Evolutionary conservation across 129 eudicot species (phyloP).

Genomic region (sunflower (Helianthus annuus)): DNA sequence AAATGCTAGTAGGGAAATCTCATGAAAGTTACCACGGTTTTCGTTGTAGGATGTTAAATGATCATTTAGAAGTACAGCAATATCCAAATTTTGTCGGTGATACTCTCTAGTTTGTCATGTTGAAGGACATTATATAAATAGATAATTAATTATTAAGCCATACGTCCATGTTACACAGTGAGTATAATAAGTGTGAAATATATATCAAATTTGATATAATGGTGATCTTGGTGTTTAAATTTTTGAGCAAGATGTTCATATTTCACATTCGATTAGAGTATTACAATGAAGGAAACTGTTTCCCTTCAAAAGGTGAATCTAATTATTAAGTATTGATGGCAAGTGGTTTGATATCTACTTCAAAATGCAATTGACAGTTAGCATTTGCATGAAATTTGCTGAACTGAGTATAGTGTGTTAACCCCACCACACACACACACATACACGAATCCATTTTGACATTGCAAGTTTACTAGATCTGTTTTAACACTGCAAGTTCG

Average conservation of each 20-base stretch:
- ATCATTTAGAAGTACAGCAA: conserved; percentile 1
- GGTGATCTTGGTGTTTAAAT: background rate
- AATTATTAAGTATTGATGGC: background rate
- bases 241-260: conserved; percentile 15
- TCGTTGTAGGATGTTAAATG: conserved; percentile 2
- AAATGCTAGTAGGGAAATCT: background rate
- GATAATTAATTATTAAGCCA: background rate
- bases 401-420: background rate
- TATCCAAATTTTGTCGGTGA: conserved; percentile 7
- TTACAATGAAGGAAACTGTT: conserved; percentile 14
- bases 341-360: background rate
- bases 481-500: background rate
- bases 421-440: too few species aligned
- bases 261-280: conserved; percentile 12
- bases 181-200: background rate
- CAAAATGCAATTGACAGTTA: background rate
- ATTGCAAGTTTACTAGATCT: background rate
- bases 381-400: background rate
- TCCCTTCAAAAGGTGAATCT: conserved; percentile 4
- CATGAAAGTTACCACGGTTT: background rate
- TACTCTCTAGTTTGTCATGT: conserved; percentile 9
- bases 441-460: background rate
- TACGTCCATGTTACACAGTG: background rate
- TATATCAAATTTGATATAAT: background rate
- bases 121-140: conserved; percentile 7